Evolutionary conservation across 2,329 filamentous ascomycete species (phyloP).

Genomic region (Fusarium setosum): DNA sequence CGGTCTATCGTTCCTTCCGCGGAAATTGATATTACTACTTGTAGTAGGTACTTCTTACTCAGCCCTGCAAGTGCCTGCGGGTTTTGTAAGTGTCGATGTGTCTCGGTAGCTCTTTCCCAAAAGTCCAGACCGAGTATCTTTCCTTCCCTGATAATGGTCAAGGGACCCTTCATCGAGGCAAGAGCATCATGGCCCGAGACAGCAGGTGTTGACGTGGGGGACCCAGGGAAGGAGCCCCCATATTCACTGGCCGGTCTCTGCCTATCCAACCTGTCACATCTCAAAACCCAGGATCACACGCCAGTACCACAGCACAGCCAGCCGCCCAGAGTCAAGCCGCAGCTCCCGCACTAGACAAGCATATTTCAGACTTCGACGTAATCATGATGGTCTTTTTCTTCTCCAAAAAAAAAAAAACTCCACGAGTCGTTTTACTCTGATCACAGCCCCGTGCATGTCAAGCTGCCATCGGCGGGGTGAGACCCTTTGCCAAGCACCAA

Average conservation of each 20-base stretch:
- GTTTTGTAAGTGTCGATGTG: not conserved
- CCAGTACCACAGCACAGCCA: not conserved
- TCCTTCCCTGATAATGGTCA: no score
- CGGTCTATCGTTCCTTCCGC: no score
- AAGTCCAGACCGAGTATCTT: not conserved
- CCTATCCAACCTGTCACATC: slow-evolving; percentile 4
- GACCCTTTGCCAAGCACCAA: no score
- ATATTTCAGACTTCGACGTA: not conserved
- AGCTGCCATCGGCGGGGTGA: not conserved
- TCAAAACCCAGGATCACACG: not conserved
- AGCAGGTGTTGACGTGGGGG: not conserved
- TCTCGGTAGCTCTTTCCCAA: not conserved
- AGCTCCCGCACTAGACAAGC: not conserved
- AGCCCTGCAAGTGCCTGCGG: not conserved
- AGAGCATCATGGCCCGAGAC: not conserved
- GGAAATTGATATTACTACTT: no score
- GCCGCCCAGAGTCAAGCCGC: not conserved
- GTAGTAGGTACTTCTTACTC: no score
- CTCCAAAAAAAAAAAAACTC: not conserved
- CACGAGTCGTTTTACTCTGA: not conserved
- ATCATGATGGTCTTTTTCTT: not conserved
- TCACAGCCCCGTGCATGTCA: not conserved
- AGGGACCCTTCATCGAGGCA: not conserved
- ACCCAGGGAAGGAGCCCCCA: not conserved
- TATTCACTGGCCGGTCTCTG: no score